Percentiles rank a stretch among this genome's conserved stretches.
Evolutionary conservation across 2,329 filamentous ascomycete species (phyloP).

Genomic region (Colletotrichum sp.): DNA sequence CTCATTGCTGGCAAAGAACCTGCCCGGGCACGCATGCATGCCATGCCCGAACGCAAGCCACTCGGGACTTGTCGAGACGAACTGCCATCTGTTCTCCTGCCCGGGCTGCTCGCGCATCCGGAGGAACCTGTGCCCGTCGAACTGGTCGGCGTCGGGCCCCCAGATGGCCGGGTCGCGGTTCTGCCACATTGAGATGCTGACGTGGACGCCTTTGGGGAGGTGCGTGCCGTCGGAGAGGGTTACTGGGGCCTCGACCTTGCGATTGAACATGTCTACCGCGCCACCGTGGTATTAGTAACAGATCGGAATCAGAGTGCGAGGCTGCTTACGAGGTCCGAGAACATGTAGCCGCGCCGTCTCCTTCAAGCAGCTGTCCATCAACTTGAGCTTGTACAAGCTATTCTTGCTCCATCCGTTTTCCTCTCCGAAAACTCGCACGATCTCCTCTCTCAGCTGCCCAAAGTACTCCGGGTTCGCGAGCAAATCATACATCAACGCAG

Average conservation of each 20-base stretch:
- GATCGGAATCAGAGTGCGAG: neutral
- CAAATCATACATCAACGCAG: slow-evolving; percentile 44
- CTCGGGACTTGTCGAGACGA: slow-evolving; percentile 41
- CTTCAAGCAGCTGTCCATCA: slow-evolving; percentile 47
- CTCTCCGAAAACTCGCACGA: slow-evolving; percentile 35
- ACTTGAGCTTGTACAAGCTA: slow-evolving; percentile 39
- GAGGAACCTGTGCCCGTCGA: slow-evolving; percentile 6
- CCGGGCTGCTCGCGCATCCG: slow-evolving; percentile 1
- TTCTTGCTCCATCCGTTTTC: slow-evolving; percentile 38
- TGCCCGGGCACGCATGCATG: slow-evolving; percentile 44
- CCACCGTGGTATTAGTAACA: neutral
- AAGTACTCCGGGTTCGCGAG: slow-evolving; percentile 42
- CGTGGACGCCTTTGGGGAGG: neutral
- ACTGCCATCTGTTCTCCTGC: slow-evolving; percentile 36
- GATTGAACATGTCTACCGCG: neutral
- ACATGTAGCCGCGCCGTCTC: slow-evolving; percentile 35
- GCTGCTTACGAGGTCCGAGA: neutral
- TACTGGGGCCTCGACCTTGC: neutral
- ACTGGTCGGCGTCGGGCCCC: neutral
- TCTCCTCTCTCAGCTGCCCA: slow-evolving; percentile 45
- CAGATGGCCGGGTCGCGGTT: neutral
- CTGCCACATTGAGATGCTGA: neutral
- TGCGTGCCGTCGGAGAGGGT: slow-evolving; percentile 13
- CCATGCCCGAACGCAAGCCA: slow-evolving; percentile 42
- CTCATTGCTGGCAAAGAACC: slow-evolving; percentile 51